These are phyloP conservation scores for Aspergillus calidoustus DNA, from an alignment of 2,329 filamentous ascomycete genomes.

Conservation along the genomic window DNA sequence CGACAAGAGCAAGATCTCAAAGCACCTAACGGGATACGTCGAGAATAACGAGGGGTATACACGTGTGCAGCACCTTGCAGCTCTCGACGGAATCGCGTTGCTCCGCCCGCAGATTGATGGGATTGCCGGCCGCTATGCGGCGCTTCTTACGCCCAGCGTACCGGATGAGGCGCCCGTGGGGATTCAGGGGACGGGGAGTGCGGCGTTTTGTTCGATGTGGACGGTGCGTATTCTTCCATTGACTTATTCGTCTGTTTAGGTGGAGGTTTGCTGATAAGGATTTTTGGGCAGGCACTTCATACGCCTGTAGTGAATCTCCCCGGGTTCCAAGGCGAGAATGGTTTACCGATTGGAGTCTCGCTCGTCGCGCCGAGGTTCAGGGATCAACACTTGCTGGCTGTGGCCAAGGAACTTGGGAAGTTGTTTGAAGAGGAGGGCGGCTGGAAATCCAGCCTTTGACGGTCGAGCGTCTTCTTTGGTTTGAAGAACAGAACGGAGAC, in stretches of 20 bases:
- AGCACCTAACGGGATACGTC: not conserved
- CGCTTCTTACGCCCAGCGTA: constrained; percentile 63
- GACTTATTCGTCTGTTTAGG: not conserved
- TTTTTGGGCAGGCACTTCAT: constrained; percentile 54
- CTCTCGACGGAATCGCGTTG: constrained; percentile 15
- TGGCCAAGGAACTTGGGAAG: constrained; percentile 5
- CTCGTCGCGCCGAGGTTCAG: constrained; percentile 54
- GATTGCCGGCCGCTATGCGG: constrained; percentile 54
- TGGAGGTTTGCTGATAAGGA: constrained; percentile 16
- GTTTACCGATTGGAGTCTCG: constrained; percentile 64
- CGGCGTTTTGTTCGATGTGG: constrained; percentile 51
- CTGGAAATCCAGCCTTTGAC: constrained; percentile 1
- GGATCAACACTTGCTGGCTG: constrained; percentile 34
- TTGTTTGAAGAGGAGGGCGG: constrained; percentile 10
- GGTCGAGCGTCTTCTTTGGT: too few species aligned
- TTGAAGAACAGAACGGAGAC: too few species aligned
- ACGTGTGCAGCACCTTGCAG: not conserved
- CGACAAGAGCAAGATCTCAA: constrained; percentile 3
- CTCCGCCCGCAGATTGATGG: constrained; percentile 14
- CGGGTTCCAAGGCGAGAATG: constrained; percentile 61
- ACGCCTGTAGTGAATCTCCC: constrained; percentile 68
- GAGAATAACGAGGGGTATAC: constrained; percentile 9
- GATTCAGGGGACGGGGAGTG: constrained; percentile 58
- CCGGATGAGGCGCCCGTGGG: constrained; percentile 64
- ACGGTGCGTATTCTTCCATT: constrained; percentile 33